These are phyloP conservation scores for Pleurostoma richardsiae DNA, from an alignment of 2,329 filamentous ascomycete species.

Conservation along the genomic window DNA sequence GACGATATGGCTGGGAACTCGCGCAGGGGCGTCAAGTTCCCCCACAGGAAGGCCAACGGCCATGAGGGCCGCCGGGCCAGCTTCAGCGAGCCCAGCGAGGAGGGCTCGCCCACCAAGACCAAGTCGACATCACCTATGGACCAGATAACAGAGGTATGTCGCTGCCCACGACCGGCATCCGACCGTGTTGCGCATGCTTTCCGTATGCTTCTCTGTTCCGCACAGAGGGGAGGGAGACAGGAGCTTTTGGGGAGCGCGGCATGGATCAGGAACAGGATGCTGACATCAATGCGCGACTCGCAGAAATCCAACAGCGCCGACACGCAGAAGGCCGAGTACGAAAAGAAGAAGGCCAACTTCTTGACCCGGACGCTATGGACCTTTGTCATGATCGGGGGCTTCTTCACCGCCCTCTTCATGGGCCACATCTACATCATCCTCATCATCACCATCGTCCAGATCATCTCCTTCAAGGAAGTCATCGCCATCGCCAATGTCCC, in stretches of 20 bases:
- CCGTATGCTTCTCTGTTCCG: background rate
- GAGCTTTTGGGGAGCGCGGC: too few species aligned
- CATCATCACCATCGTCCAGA: conserved; percentile 88
- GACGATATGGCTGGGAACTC: conserved; percentile 13
- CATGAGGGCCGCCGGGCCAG: conserved; percentile 59
- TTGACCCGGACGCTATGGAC: conserved; percentile 97
- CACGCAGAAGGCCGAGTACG: conserved; percentile 63
- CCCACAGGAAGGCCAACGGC: conserved; percentile 44
- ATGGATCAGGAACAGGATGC: background rate
- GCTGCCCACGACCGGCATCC: background rate
- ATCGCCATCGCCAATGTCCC: conserved; percentile 96
- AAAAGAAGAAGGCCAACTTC: conserved; percentile 99
- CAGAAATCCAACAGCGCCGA: conserved; percentile 36
- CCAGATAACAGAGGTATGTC: conserved; percentile 31
- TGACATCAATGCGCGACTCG: conserved; percentile 9
- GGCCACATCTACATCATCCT: conserved; percentile 97
- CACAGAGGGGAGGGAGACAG: background rate
- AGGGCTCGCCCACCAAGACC: conserved; percentile 32
- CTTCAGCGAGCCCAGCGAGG: conserved; percentile 67
- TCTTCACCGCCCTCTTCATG: conserved; percentile 89
- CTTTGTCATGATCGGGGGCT: conserved; percentile 90
- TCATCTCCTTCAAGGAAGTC: conserved; percentile 98
- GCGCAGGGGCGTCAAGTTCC: conserved; percentile 51
- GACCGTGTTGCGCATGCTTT: too few species aligned
- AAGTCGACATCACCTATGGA: conserved; percentile 23